Percentiles rank a stretch among this genome's conserved stretches.
Evolutionary conservation across 148 eudicot species (phyloP).

Genomic region (Fagopyrum esculentum): DNA sequence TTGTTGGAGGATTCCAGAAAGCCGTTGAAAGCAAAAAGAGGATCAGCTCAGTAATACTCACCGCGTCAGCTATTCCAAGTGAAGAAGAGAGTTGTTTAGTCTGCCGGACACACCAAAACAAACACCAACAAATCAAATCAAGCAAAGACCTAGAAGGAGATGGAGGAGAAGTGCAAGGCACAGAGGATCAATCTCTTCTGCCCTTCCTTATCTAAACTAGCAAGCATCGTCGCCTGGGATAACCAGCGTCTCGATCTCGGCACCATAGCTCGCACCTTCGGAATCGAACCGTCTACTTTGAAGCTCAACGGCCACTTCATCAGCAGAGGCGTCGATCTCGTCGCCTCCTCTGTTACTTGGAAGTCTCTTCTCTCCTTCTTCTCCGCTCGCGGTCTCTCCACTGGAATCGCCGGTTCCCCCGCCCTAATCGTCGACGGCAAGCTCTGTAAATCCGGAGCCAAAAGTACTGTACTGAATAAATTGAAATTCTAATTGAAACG

Average conservation of each 20-base stretch:
- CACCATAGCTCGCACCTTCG: conserved; percentile 47
- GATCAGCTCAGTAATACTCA: not conserved
- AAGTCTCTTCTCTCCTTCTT: conserved; percentile 64
- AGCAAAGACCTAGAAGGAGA: not conserved
- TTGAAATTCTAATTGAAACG: not conserved
- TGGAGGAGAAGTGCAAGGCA: not conserved
- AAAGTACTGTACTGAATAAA: conserved; percentile 26
- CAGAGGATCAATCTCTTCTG: conserved; percentile 34
- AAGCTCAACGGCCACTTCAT: conserved; percentile 84
- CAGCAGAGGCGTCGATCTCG: conserved; percentile 56
- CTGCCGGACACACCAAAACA: not conserved
- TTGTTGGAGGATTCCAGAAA: not conserved
- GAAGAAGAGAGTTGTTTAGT: not conserved
- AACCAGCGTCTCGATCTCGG: conserved; percentile 74
- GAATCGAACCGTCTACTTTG: conserved; percentile 49
- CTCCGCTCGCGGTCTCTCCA: conserved; percentile 52
- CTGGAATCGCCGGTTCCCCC: conserved; percentile 38
- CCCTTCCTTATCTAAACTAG: conserved; percentile 41
- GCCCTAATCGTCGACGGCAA: conserved; percentile 63
- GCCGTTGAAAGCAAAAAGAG: not conserved
- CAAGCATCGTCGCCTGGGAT: conserved; percentile 36
- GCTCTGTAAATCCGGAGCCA: conserved; percentile 41
- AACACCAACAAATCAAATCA: not conserved
- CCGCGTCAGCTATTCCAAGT: not conserved
- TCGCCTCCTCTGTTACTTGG: conserved; percentile 85